These are phyloP conservation scores for Moelleriella libera DNA, from an alignment of 2,329 filamentous ascomycete species.

Conservation along the genomic window DNA sequence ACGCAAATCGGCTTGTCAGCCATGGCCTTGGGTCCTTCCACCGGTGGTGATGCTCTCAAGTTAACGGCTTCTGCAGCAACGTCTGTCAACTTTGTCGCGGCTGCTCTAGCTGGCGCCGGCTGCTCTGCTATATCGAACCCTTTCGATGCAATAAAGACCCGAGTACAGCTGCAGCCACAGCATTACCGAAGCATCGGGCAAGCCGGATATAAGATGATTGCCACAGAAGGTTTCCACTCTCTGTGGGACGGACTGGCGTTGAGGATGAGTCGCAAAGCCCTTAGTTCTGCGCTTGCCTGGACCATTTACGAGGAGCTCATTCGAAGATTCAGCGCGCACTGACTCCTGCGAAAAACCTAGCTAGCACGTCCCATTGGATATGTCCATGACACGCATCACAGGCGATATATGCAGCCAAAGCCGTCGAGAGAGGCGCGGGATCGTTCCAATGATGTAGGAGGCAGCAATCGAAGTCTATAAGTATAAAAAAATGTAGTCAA, in stretches of 20 bases:
- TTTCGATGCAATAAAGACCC: conserved; percentile 91
- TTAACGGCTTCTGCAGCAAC: conserved; percentile 23
- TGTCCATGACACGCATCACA: no score
- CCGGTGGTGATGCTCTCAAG: conserved; percentile 6
- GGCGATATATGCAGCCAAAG: no score
- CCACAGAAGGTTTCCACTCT: conserved; percentile 64
- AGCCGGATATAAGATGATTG: conserved; percentile 63
- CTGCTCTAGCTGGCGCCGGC: conserved; percentile 62
- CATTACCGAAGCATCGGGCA: conserved; percentile 73
- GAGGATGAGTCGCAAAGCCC: conserved; percentile 78
- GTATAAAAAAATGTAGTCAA: no score
- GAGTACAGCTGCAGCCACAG: conserved; percentile 77
- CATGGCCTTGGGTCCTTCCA: conserved; percentile 3
- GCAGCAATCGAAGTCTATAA: no score
- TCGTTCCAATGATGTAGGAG: no score
- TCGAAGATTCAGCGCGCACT: conserved; percentile 29
- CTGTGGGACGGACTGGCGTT: conserved; percentile 78
- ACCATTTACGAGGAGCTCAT: conserved; percentile 93
- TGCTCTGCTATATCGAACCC: conserved; percentile 90
- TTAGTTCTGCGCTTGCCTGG: conserved; percentile 94
- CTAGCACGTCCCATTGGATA: no score
- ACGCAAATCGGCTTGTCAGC: conserved; percentile 30
- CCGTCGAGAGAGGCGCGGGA: no score
- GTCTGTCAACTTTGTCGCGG: conserved; percentile 77
- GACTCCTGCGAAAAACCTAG: neutral